Percentiles rank a stretch among this genome's conserved stretches.
These are phyloP conservation scores for Taiozyma sp. DNA, from an alignment of 1,139 yeast genomes.

Conservation along the genomic window DNA sequence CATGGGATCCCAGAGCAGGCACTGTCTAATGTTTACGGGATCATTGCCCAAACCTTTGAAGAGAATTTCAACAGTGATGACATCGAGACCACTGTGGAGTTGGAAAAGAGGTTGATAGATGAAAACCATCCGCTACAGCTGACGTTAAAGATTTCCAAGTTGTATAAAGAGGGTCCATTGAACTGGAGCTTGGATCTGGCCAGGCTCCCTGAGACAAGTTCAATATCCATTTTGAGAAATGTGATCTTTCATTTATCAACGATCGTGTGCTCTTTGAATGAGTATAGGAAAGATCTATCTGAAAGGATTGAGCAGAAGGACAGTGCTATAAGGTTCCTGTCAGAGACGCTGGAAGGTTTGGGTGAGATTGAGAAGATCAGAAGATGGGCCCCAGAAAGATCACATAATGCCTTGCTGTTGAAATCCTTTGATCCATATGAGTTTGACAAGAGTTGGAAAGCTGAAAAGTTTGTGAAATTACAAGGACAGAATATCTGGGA, in stretches of 20 bases:
- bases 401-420: conserved; percentile 18
- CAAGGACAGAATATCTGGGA: conserved; percentile 20
- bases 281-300: conserved; percentile 15
- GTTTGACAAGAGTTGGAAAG: conserved; percentile 17
- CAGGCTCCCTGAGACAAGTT: conserved; percentile 17
- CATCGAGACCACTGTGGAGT: conserved; percentile 2
- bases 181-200: conserved; percentile 20
- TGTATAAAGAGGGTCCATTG: conserved; percentile 7
- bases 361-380: conserved; percentile 21
- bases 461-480: conserved; percentile 5
- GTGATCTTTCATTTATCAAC: conserved; percentile 19
- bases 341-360: conserved; percentile 21
- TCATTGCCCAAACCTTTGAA: conserved; percentile 10
- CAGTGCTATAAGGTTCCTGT: conserved; percentile 20
- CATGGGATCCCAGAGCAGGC: conserved; percentile 15
- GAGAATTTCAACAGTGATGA: conserved; percentile 11
- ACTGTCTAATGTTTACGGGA: conserved; percentile 5
- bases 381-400: conserved; percentile 27
- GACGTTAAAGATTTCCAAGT: conserved; percentile 10
- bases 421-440: conserved; percentile 8
- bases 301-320: conserved; percentile 18
- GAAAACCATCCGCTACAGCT: conserved; percentile 16
- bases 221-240: conserved; percentile 17
- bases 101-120: conserved; percentile 13
- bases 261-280: conserved; percentile 14